Evolutionary conservation across 1,284 basidiomycete species (phyloP).

Genomic region (Melampsora larici-populina): DNA sequence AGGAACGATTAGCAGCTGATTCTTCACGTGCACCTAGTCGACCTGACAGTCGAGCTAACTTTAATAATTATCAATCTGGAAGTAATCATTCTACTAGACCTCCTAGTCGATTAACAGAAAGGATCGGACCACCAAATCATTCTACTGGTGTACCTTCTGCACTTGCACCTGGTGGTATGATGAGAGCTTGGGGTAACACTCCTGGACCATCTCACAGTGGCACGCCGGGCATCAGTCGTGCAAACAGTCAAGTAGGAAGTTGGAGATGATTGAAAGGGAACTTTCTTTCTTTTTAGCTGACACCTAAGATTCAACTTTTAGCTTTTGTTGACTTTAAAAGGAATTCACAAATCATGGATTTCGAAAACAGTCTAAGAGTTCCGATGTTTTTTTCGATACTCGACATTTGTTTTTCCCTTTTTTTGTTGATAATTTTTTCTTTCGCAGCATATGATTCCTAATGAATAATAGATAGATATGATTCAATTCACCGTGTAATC

Average conservation of each 20-base stretch:
- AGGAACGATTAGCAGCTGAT: conserved; percentile 41
- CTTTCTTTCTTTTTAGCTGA: too few relatives aligned
- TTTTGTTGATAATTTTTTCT: too few relatives aligned
- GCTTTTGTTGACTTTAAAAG: too few relatives aligned
- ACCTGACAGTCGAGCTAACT: conserved; percentile 35
- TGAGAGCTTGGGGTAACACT: conserved; percentile 1
- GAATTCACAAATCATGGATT: too few relatives aligned
- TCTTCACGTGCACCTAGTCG: conserved; percentile 31
- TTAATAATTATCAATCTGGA: neutral
- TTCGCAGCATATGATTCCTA: too few relatives aligned
- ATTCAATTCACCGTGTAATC: too few relatives aligned
- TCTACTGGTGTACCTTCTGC: neutral
- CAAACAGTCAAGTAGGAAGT: neutral
- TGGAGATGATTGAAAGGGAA: neutral
- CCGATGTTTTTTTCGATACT: too few relatives aligned
- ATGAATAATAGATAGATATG: too few relatives aligned
- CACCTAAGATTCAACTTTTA: too few relatives aligned
- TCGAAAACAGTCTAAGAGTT: too few relatives aligned
- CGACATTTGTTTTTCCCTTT: too few relatives aligned
- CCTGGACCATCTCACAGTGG: neutral
- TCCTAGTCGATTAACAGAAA: conserved; percentile 30
- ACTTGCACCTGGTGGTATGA: conserved; percentile 3
- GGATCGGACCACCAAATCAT: neutral
- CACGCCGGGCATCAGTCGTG: neutral
- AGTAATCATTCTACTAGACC: conserved; percentile 17